Conservation (phyloP, 2,329 filamentous ascomycete genomes). For the Paracoccidioides lutzii region DNA sequence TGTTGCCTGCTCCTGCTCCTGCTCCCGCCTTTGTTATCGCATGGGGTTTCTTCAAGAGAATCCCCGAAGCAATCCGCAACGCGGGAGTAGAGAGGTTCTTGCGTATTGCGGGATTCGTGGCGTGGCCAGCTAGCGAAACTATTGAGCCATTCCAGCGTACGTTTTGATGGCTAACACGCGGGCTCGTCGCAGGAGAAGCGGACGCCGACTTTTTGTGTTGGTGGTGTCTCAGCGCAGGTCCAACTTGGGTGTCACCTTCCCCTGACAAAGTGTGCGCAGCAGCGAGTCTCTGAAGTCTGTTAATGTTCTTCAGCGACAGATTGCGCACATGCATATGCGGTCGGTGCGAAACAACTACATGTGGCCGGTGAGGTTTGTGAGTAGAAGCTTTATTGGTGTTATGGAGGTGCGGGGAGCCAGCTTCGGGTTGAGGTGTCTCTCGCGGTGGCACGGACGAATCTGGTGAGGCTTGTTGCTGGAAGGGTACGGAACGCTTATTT, state of each 20-base stretch:
- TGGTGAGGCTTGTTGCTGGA: slow-evolving; percentile 4
- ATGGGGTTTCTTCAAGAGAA: slow-evolving; percentile 29
- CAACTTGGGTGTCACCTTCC: slow-evolving; percentile 10
- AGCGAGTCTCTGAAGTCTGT: slow-evolving; percentile 29
- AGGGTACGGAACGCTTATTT: slow-evolving; percentile 10
- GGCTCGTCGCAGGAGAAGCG: slow-evolving; percentile 31
- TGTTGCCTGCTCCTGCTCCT: slow-evolving; percentile 6
- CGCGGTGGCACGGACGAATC: slow-evolving; percentile 4
- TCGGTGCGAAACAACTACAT: slow-evolving; percentile 31
- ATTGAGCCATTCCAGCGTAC: slow-evolving; percentile 32
- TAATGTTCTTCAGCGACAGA: slow-evolving; percentile 33
- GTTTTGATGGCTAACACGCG: slow-evolving; percentile 18
- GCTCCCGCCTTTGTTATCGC: slow-evolving; percentile 10
- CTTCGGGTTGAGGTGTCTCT: slow-evolving; percentile 2
- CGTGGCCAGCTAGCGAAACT: slow-evolving; percentile 21
- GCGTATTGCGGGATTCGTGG: slow-evolving; percentile 27
- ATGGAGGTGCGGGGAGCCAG: slow-evolving; percentile 13
- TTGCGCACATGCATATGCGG: slow-evolving; percentile 30
- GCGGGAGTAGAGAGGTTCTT: slow-evolving; percentile 35
- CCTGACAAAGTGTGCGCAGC: slow-evolving; percentile 21
- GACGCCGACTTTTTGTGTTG: slow-evolving; percentile 36
- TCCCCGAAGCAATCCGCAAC: slow-evolving; percentile 26
- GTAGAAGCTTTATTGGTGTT: slow-evolving; percentile 17
- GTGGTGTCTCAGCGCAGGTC: slow-evolving; percentile 22
- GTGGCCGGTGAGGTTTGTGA: slow-evolving; percentile 29